A percentile compares a stretch with the other conserved stretches of the same genome.
Evolutionary conservation across 176 grass and related monocot genomes (phyloP).

Genomic region (Panicum miliaceum): DNA sequence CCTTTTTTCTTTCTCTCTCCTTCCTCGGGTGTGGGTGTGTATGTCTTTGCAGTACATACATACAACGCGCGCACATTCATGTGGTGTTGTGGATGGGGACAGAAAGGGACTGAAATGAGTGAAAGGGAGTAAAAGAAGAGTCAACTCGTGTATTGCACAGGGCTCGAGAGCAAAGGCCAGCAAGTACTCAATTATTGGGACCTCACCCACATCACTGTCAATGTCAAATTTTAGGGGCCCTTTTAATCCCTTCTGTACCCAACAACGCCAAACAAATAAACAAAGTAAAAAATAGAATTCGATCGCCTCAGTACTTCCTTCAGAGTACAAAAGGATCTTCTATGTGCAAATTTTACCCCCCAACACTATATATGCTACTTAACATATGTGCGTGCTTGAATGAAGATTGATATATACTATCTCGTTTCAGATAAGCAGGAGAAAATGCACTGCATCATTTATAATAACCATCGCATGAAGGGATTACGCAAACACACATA

Average conservation of each 20-base stretch:
- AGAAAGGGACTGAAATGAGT: conserved; percentile 87
- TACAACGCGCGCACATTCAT: conserved; percentile 54
- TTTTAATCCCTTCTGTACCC: conserved; percentile 51
- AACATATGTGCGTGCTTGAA: not conserved
- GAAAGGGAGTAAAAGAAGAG: conserved; percentile 81
- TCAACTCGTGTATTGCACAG: conserved; percentile 92
- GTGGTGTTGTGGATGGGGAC: conserved; percentile 64
- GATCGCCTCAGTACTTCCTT: not conserved
- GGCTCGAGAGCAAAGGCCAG: conserved; percentile 77
- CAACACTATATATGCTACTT: not conserved
- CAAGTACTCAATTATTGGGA: conserved; percentile 77
- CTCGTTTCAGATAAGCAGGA: not conserved
- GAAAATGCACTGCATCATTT: conserved; percentile 17
- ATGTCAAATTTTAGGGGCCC: conserved; percentile 53
- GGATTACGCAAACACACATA: not conserved
- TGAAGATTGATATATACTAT: no score
- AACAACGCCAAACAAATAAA: conserved; percentile 8
- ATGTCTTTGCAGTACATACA: conserved; percentile 9
- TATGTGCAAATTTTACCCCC: not conserved
- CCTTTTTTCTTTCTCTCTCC: conserved; percentile 27
- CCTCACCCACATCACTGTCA: conserved; percentile 62
- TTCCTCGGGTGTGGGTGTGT: not conserved
- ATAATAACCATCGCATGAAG: conserved; percentile 17
- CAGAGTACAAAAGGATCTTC: not conserved
- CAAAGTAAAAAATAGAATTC: not conserved